A percentile compares a stretch with the other conserved stretches of the same genome.
These are phyloP conservation scores for Colletotrichum tanaceti DNA, from an alignment of 2,329 filamentous ascomycete species.

Conservation along the genomic window DNA sequence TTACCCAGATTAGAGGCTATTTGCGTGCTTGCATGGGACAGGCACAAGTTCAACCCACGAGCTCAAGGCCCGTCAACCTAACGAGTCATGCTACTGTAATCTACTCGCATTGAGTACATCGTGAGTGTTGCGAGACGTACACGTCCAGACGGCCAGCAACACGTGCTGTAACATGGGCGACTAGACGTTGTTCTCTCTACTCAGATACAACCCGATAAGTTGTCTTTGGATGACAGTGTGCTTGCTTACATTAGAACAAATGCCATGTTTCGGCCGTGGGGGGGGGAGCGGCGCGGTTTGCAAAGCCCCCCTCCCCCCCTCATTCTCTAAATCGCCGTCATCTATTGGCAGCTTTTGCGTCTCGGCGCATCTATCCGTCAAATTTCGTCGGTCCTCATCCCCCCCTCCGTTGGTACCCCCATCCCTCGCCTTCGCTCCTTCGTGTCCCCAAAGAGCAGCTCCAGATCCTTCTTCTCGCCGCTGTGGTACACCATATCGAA, in stretches of 20 bases:
- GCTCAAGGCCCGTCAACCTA: too few species aligned
- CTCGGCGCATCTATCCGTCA: neutral
- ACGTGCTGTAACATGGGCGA: too few species aligned
- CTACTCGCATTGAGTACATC: neutral
- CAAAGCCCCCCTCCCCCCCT: too few species aligned
- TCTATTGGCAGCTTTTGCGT: neutral
- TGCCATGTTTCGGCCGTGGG: too few species aligned
- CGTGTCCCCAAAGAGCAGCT: slow-evolving; percentile 47
- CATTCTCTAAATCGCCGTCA: neutral
- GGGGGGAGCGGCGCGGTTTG: neutral
- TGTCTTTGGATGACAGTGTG: too few species aligned
- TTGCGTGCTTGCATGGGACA: neutral
- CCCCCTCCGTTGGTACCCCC: neutral
- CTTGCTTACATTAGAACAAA: too few species aligned
- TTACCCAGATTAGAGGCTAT: neutral
- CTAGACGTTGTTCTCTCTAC: too few species aligned
- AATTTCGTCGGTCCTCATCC: neutral
- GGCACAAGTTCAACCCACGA: neutral
- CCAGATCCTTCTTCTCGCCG: slow-evolving; percentile 62
- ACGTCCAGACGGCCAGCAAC: too few species aligned
- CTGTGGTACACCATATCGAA: slow-evolving; percentile 68
- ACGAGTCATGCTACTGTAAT: neutral
- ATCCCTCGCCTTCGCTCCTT: neutral
- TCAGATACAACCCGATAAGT: too few species aligned
- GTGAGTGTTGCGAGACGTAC: neutral